Evolutionary conservation across 2,329 filamentous ascomycete genomes (phyloP).

Genomic region (Neonectria faginata): DNA sequence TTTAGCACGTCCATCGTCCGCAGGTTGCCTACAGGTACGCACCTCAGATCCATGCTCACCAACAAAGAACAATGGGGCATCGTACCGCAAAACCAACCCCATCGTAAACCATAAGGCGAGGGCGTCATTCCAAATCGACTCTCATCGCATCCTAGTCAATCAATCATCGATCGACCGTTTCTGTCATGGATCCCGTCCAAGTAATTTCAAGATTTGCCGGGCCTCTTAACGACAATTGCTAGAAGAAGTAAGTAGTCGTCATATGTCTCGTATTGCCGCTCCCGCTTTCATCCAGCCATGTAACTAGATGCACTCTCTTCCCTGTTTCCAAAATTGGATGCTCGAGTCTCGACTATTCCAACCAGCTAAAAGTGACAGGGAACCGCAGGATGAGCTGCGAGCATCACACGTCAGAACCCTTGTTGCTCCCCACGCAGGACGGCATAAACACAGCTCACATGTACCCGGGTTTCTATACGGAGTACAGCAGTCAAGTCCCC

Average conservation of each 20-base stretch:
- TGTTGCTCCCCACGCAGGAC: not conserved
- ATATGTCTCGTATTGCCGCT: not conserved
- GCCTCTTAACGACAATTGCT: not conserved
- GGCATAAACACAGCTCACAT: not conserved
- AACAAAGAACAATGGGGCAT: not conserved
- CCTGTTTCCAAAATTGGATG: conserved; percentile 9
- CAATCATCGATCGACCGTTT: conserved; percentile 3
- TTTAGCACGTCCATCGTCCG: conserved; percentile 5
- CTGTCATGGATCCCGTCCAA: not conserved
- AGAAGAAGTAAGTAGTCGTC: not conserved
- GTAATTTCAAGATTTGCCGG: not conserved
- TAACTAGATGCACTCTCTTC: not conserved
- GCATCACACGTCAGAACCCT: conserved; percentile 6
- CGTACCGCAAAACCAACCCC: not conserved
- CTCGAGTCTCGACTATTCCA: not conserved
- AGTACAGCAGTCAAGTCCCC: not conserved
- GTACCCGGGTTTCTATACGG: not conserved
- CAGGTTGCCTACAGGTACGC: not conserved
- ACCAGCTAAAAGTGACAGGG: not conserved
- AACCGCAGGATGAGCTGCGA: not conserved
- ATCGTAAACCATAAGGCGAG: not conserved
- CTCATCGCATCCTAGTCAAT: not conserved
- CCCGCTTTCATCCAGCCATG: not conserved
- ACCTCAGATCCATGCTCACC: not conserved
- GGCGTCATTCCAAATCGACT: conserved; percentile 1